Evolutionary conservation across 2,329 filamentous ascomycete species (phyloP), one percentile per base, ranked within the genome.

Genomic region (Ophiocordyceps camponoti-leonardi): DNA sequence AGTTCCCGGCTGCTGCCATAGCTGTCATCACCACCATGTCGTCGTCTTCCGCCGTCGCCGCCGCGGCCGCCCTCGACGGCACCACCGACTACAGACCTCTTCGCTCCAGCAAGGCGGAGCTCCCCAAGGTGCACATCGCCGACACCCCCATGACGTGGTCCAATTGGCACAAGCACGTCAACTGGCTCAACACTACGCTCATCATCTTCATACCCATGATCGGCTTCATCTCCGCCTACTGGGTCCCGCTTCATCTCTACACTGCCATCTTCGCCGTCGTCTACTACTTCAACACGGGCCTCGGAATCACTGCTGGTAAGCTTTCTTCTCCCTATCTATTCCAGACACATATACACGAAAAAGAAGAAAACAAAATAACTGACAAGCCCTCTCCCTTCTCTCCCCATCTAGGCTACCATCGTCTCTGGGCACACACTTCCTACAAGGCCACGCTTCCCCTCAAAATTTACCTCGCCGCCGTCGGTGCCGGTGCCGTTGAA

Each of bases 91-190:
- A 73, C 60, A 65, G 71, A 54, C 71, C 71, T 48, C 61, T 69
- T 42, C 69, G 70, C 43, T 56, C 49, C 28, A 51, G 49, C 50
- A 69, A 66, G 58, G 64, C 66, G 52, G 74, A 79, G 49, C 41
- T 61, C 48, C 69, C 81, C 69, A 94, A 93, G 68, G 75, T 81
- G 58, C 86, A 94, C 65, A 92, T 94, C 65, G 79, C 85, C 52
- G 86, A 93, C 52, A 76, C 77, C 51, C 82, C 83, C 47, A 81
- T 93, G 55, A 94, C 85, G 49, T 73, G 71, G 64, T 68, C 72
- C 57, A 94, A 94, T 70, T 92, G 85, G 84, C 80, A 87, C 67
- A 82, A 88, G 68, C 87, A 94, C 61, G 75, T 94, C 70, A 87
- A 94, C 73, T 94, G 87, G 86, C 73, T 94, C 53, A 94, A 94